Evolutionary conservation across 805 yeast genomes (phyloP).

Genomic region (Starmerella riodocensis): DNA sequence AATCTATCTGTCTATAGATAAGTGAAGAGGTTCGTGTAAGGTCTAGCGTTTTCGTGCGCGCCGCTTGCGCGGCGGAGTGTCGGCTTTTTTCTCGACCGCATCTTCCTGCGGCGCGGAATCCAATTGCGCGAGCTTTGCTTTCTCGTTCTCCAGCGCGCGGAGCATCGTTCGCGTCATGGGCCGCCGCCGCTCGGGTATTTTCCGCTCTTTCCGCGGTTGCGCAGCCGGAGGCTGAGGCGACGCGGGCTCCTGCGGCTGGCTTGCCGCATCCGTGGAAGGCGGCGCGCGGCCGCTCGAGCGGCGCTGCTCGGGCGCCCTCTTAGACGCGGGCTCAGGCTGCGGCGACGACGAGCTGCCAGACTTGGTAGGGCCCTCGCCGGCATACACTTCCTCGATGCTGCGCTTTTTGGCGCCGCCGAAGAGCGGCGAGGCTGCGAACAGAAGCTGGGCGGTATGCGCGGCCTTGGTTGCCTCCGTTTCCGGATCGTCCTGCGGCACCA

Average conservation of each 20-base stretch:
- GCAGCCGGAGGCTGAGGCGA: neutral
- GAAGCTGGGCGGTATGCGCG: constrained; percentile 1
- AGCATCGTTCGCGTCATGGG: constrained; percentile 3
- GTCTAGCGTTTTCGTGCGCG: neutral
- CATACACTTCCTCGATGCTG: neutral
- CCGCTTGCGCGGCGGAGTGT: neutral
- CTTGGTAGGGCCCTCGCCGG: neutral
- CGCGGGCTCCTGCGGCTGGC: neutral
- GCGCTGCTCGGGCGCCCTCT: neutral
- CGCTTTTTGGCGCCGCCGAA: constrained; percentile 11
- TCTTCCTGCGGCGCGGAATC: neutral
- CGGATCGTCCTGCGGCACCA: neutral
- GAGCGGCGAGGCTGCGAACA: constrained; percentile 12
- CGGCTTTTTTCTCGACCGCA: neutral
- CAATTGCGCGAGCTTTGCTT: neutral
- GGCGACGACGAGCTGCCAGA: neutral
- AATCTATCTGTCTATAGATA: too few species aligned
- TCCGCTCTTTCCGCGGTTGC: neutral
- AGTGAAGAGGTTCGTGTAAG: too few species aligned
- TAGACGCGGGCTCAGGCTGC: neutral
- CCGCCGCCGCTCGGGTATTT: neutral
- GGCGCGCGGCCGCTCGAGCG: neutral
- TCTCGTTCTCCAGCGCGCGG: constrained; percentile 1
- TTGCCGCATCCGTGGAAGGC: neutral
- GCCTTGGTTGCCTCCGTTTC: neutral